A percentile compares a stretch with the other conserved stretches of the same genome.
These are phyloP conservation scores for Cordyceps militaris DNA, from an alignment of 2,329 filamentous ascomycete species.

Conservation along the genomic window DNA sequence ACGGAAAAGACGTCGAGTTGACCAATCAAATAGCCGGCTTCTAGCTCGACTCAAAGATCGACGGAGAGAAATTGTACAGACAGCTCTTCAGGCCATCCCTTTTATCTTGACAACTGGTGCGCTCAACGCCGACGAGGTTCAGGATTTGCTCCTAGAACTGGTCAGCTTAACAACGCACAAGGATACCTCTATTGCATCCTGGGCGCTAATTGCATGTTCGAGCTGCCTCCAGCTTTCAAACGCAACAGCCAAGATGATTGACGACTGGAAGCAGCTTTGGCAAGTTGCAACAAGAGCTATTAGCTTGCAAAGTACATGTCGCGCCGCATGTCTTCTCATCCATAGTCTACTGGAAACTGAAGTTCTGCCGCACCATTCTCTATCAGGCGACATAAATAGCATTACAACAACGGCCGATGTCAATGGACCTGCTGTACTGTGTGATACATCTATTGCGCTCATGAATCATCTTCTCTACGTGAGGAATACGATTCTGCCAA, in stretches of 20 bases:
- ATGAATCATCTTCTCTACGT: conserved; percentile 63
- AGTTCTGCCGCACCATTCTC: conserved; percentile 59
- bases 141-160: conserved; percentile 51
- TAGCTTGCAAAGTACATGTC: conserved; percentile 62
- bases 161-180: conserved; percentile 60
- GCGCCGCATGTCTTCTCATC: conserved; percentile 70
- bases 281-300: conserved; percentile 64
- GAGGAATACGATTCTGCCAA: conserved; percentile 61
- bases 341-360: conserved; percentile 57
- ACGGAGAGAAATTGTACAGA: conserved; percentile 38
- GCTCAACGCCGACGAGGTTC: conserved; percentile 44
- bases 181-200: conserved; percentile 58
- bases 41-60: conserved; percentile 40
- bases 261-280: conserved; percentile 68
- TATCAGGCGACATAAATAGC: conserved; percentile 63
- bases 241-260: conserved; percentile 28
- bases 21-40: conserved; percentile 37
- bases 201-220: conserved; percentile 77
- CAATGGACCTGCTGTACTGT: conserved; percentile 69
- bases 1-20: conserved; percentile 44
- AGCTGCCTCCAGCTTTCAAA: conserved; percentile 32
- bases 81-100: conserved; percentile 50
- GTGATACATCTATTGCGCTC: conserved; percentile 70
- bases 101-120: conserved; percentile 46
- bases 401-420: conserved; percentile 73